These are phyloP conservation scores for Stentor coeruleus DNA, from an alignment of 73 alveolate species.

Conservation along the genomic window DNA sequence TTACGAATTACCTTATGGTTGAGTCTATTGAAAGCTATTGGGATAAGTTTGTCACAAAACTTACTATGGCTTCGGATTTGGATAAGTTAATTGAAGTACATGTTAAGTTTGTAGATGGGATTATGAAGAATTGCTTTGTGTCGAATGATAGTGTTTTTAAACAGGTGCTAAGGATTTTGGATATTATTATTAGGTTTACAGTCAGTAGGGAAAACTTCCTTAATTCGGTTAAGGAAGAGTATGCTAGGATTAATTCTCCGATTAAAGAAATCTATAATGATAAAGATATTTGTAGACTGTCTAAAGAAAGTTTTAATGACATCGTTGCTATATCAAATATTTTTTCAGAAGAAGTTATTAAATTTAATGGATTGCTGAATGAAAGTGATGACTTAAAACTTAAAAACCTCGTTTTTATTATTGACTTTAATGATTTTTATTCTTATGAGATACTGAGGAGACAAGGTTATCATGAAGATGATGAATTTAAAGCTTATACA, in stretches of 20 bases:
- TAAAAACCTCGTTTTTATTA: neutral
- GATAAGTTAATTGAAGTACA: slow-evolving; percentile 76
- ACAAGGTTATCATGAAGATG: neutral
- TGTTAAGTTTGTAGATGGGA: slow-evolving; percentile 62
- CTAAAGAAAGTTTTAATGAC: slow-evolving; percentile 11
- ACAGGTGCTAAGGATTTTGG: slow-evolving; percentile 66
- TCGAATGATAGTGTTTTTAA: slow-evolving; percentile 68
- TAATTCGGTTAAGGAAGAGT: slow-evolving; percentile 68
- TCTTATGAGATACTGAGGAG: slow-evolving; percentile 16
- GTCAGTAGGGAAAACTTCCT: slow-evolving; percentile 63
- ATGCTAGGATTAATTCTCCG: slow-evolving; percentile 26
- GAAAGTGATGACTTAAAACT: slow-evolving; percentile 14
- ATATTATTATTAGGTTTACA: slow-evolving; percentile 71
- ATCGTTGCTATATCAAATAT: slow-evolving; percentile 26
- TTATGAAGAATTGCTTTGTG: slow-evolving; percentile 78
- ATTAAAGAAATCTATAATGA: slow-evolving; percentile 25
- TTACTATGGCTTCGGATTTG: slow-evolving; percentile 72
- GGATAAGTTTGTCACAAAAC: slow-evolving; percentile 77
- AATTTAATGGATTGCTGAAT: slow-evolving; percentile 18
- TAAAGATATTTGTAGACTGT: neutral
- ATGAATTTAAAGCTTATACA: slow-evolving; percentile 14
- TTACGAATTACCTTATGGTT: slow-evolving; percentile 85
- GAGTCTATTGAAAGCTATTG: slow-evolving; percentile 92
- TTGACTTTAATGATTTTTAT: slow-evolving; percentile 17
- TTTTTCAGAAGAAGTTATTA: slow-evolving; percentile 31